A percentile compares a stretch with the other conserved stretches of the same genome.
These are phyloP conservation scores for Bipolaris cookei DNA, from an alignment of 2,329 filamentous ascomycete genomes.

Conservation along the genomic window DNA sequence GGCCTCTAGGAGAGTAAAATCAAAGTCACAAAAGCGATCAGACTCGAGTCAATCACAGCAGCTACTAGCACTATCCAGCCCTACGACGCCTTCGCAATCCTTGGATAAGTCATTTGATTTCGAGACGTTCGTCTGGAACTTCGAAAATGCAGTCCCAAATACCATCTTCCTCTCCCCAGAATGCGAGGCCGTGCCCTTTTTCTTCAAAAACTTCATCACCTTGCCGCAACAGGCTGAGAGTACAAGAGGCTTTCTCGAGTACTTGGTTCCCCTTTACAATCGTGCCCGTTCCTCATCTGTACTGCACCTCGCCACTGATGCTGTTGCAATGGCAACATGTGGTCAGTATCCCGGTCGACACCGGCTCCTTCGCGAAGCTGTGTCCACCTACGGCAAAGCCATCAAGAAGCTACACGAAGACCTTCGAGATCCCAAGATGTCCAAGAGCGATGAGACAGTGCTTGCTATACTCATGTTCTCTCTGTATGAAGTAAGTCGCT, in stretches of 20 bases:
- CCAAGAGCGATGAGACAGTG: constrained; percentile 49
- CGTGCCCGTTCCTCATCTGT: constrained; percentile 42
- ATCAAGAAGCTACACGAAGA: constrained; percentile 47
- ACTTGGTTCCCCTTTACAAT: constrained; percentile 49
- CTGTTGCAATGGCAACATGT: constrained; percentile 48
- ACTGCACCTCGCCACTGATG: constrained; percentile 50
- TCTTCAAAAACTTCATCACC: constrained; percentile 52
- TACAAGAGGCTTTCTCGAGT: constrained; percentile 49
- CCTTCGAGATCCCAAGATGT: constrained; percentile 43
- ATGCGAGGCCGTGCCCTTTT: constrained; percentile 50
- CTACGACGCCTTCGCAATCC: constrained; percentile 19
- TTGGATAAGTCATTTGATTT: constrained; percentile 29
- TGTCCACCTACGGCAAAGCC: constrained; percentile 47
- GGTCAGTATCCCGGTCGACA: constrained; percentile 49
- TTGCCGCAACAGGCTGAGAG: constrained; percentile 48
- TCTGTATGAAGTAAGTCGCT: constrained; percentile 49
- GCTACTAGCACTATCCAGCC: constrained; percentile 30
- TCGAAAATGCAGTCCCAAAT: constrained; percentile 34
- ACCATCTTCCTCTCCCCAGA: constrained; percentile 43
- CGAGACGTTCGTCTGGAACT: constrained; percentile 41
- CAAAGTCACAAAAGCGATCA: constrained; percentile 22
- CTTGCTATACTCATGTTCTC: constrained; percentile 51
- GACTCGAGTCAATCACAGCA: constrained; percentile 23
- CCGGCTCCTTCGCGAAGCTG: constrained; percentile 43
- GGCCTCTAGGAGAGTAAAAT: constrained; percentile 14